Evolutionary conservation across 768 basidiomycete species (phyloP).

Genomic region (Mycena epipterygia): DNA sequence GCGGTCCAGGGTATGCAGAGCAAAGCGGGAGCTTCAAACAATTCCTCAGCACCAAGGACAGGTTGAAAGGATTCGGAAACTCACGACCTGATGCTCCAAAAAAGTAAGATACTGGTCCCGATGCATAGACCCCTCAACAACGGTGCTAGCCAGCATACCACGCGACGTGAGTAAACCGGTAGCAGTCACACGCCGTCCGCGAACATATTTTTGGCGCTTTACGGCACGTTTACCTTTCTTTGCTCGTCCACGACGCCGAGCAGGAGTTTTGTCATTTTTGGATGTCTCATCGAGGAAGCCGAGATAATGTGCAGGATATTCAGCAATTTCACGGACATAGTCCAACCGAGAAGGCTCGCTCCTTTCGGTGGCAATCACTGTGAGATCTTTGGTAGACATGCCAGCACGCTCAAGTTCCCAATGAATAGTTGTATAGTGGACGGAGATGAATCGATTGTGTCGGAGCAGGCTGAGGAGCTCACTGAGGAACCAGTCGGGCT

Average conservation of each 20-base stretch:
- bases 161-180: neutral
- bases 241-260: conserved; percentile 2
- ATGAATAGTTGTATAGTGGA: conserved; percentile 49
- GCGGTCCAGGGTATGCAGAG: conserved; percentile 4
- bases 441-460: conserved; percentile 47
- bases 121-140: conserved; percentile 17
- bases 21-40: conserved; percentile 1
- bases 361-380: conserved; percentile 48
- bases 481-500: conserved; percentile 50
- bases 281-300: conserved; percentile 53
- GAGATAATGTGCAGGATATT: conserved; percentile 47
- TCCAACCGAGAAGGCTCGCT: conserved; percentile 42
- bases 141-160: neutral
- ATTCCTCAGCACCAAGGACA: neutral
- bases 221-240: conserved; percentile 9
- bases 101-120: neutral
- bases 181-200: neutral
- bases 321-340: conserved; percentile 43
- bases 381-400: conserved; percentile 44
- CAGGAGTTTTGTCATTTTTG: conserved; percentile 45
- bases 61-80: too few species aligned
- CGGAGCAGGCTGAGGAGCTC: conserved; percentile 45
- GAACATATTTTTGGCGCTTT: neutral
- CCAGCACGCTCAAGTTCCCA: conserved; percentile 44
- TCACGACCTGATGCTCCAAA: conserved; percentile 9